Evolutionary conservation across 257 asterid genomes (phyloP), one percentile per base, ranked within the genome.

Genomic region (Jaltomata sinuosa): DNA sequence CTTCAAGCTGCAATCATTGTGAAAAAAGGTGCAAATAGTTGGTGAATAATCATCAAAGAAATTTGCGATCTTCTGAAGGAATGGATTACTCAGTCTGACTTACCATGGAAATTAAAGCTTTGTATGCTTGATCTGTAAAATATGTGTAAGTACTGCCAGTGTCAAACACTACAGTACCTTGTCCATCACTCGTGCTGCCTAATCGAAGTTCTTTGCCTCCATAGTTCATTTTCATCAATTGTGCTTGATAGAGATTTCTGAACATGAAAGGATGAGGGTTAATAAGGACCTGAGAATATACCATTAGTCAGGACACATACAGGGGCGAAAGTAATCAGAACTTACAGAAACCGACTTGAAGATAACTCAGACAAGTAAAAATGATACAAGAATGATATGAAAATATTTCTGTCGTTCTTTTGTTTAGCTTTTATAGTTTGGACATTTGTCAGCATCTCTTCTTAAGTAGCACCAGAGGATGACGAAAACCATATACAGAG

Each of bases 81-180:
- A 80, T 71, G 29, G 53, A 22, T 25, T 55, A 19, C 36, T 68
- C 16, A 25, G 27, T 72, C 61, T 19, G 42, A 87, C 94, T 90
- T 89, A 93, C 97, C 79, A 72, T 53, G 38, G 90, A 19, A 84
- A 92, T 85, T 81, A 93, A 89, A 80, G 90, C 88, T 86, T 83
- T 67, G 87, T 93, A 92, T 84, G 96, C 96, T 88, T 89, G 87
- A 83, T 87, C 89, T 2, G 92, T 85, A 81, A 93, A 91, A 92
- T 93, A 93, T 16, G 97, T 85, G 81, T 90, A 92, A 36, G 96
- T 88, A 88, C 97, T 93, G 68, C 97, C 97, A 84, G 89, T 93
- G 83, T 93, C 97, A 81, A 93, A 91, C 86, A 93, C 90, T 79
- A 89, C 84, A 21, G 81, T 83, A 53, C 88, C 87, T 64, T 78